Percentiles rank a stretch among this genome's conserved stretches.
Evolutionary conservation across 2,329 filamentous ascomycete genomes (phyloP).

Genomic region (Chaetoscypha palmicola): DNA sequence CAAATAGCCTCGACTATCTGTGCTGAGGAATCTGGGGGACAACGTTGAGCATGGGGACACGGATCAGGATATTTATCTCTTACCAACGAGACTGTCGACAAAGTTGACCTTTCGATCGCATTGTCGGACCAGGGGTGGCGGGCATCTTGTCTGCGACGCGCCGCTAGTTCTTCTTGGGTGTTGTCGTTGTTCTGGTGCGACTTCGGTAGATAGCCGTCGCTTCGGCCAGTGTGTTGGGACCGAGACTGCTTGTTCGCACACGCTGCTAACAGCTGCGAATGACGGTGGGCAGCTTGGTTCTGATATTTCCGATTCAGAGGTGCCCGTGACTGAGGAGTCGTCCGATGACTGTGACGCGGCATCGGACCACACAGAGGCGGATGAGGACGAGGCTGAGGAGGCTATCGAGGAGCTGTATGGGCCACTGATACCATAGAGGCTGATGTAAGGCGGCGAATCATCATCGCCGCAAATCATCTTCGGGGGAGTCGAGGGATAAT

Average conservation of each 20-base stretch:
- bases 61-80: constrained; percentile 39
- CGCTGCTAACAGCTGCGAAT: constrained; percentile 28
- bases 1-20: constrained; percentile 97
- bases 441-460: constrained; percentile 46
- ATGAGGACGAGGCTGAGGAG: constrained; percentile 69
- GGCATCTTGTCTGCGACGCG: constrained; percentile 52
- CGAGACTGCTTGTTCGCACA: constrained; percentile 28
- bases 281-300: constrained; percentile 37
- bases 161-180: constrained; percentile 53
- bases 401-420: constrained; percentile 66
- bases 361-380: constrained; percentile 72
- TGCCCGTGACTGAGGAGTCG: constrained; percentile 56
- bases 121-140: constrained; percentile 75
- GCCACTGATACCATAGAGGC: constrained; percentile 42
- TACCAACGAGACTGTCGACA: constrained; percentile 96
- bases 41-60: constrained; percentile 32
- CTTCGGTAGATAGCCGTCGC: constrained; percentile 34
- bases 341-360: constrained; percentile 63
- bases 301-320: constrained; percentile 41
- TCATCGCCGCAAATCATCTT: constrained; percentile 54
- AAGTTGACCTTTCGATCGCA: constrained; percentile 90
- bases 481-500: constrained; percentile 30
- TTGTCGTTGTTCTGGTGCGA: constrained; percentile 57
- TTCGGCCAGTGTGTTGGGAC: constrained; percentile 29
- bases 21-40: constrained; percentile 76